Percentiles rank a stretch among this genome's conserved stretches.
These are phyloP conservation scores for Diaporthe ampelina DNA, from an alignment of 2,329 filamentous ascomycete species.

Conservation along the genomic window DNA sequence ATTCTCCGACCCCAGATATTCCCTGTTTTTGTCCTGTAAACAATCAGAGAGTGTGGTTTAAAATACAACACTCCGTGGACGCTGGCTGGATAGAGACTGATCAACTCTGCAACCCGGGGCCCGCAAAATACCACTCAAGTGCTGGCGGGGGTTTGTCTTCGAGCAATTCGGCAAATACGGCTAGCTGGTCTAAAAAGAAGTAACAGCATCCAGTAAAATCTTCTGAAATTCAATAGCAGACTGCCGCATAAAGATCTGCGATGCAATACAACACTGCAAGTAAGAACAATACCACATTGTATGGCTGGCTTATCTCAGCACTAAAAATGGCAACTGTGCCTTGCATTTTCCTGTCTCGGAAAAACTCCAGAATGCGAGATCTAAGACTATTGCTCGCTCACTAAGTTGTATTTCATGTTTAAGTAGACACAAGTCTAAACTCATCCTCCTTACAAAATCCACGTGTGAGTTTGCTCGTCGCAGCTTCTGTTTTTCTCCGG, in stretches of 20 bases:
- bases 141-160: background rate
- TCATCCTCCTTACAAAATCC: background rate
- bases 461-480: background rate
- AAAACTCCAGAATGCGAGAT: background rate
- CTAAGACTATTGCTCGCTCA: background rate
- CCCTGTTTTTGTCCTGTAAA: no score
- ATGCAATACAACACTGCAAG: background rate
- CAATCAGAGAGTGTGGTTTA: no score
- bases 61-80: background rate
- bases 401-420: background rate
- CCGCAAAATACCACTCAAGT: background rate
- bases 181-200: background rate
- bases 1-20: no score
- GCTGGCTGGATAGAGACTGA: background rate
- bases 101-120: no score
- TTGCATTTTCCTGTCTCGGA: background rate
- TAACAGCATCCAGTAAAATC: background rate
- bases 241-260: background rate
- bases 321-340: background rate
- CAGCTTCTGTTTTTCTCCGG: no score
- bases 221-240: background rate
- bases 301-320: conserved; percentile 5
- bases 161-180: background rate
- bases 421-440: background rate
- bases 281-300: conserved; percentile 17